These are phyloP conservation scores for Heliocybe sulcata DNA, from an alignment of 1,284 basidiomycete species.

Conservation along the genomic window DNA sequence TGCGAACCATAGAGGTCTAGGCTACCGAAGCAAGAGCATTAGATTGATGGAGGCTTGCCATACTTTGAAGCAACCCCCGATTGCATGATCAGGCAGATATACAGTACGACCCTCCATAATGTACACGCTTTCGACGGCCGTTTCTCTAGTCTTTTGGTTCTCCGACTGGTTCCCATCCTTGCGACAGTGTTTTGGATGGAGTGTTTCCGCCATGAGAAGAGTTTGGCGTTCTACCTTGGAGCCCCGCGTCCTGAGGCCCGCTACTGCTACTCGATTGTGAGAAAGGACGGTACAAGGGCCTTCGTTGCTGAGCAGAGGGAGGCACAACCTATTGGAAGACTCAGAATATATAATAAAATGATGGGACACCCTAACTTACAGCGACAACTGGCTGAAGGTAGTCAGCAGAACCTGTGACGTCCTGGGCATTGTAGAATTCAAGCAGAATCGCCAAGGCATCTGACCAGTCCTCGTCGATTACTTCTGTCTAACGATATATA, in stretches of 20 bases:
- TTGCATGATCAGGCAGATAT: background rate
- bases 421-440: constrained; percentile 67
- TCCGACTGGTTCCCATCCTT: constrained; percentile 8
- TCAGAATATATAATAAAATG: constrained; percentile 1
- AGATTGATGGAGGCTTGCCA: too few species aligned
- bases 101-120: too few species aligned
- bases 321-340: constrained; percentile 31
- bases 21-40: too few species aligned
- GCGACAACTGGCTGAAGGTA: constrained; percentile 43
- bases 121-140: background rate
- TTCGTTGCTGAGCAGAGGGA: constrained; percentile 26
- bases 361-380: constrained; percentile 30
- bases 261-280: constrained; percentile 12
- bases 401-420: constrained; percentile 34
- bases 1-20: too few species aligned
- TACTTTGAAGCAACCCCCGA: too few species aligned
- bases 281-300: constrained; percentile 23
- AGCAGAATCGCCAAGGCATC: constrained; percentile 60
- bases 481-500: constrained; percentile 6
- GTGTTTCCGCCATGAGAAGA: constrained; percentile 51
- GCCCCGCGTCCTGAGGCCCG: constrained; percentile 10
- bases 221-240: constrained; percentile 41
- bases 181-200: constrained; percentile 29
- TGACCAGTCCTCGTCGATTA: constrained; percentile 18
- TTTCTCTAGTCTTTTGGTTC: constrained; percentile 15